phyloP scores from a whole-genome alignment of 73 alveolate species.

The Stentor coeruleus region DNA sequence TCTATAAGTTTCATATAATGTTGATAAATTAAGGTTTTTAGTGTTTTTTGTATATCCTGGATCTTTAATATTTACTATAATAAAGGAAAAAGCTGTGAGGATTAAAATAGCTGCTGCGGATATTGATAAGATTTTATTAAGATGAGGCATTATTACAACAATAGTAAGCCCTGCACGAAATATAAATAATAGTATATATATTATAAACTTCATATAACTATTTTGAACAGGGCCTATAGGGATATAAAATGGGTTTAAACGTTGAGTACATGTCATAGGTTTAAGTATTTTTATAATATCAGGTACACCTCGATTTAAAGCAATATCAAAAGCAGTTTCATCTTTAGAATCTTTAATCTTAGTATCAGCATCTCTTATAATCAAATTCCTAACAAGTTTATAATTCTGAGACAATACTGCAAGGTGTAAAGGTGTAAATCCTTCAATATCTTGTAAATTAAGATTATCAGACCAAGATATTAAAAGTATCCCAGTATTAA shows the following conservation, averaged over 20 bases:
- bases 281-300: too few relatives aligned
- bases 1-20: not conserved
- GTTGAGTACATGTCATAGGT: too few relatives aligned
- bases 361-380: not conserved
- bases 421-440: conserved; percentile 13
- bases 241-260: too few relatives aligned
- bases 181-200: too few relatives aligned
- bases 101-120: not conserved
- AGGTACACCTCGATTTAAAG: not conserved
- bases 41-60: not conserved
- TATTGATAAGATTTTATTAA: not conserved
- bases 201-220: too few relatives aligned
- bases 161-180: not conserved
- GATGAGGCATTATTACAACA: not conserved
- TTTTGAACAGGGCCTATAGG: too few relatives aligned
- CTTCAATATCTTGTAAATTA: not conserved
- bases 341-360: not conserved
- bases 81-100: not conserved
- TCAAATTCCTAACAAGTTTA: not conserved
- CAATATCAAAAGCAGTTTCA: not conserved
- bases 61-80: not conserved
- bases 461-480: not conserved
- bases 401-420: not conserved
- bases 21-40: not conserved
- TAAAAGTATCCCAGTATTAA: conserved; percentile 15